These are phyloP conservation scores for Hippophae gyantsensis DNA, from an alignment of 306 rosid species.

Conservation along the genomic window DNA sequence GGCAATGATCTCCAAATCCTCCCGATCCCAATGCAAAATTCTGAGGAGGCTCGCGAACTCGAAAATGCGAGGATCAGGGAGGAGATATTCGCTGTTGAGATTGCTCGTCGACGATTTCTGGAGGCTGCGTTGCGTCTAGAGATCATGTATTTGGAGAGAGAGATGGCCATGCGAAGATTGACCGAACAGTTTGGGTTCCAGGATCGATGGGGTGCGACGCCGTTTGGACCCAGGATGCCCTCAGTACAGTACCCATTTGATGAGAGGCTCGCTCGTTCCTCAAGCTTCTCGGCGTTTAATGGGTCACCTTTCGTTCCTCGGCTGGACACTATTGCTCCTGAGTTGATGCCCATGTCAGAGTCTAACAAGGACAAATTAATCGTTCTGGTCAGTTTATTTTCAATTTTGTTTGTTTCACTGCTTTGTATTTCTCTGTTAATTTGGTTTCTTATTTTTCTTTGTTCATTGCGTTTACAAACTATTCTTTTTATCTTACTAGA, in stretches of 20 bases:
- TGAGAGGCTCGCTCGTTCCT: conserved; percentile 2
- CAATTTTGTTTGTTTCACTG: not conserved
- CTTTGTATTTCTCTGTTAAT: not conserved
- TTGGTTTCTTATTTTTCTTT: not conserved
- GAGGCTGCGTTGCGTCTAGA: conserved; percentile 54
- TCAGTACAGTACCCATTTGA: conserved; percentile 1
- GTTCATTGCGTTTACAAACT: not conserved
- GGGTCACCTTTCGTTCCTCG: not conserved
- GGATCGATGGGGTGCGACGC: conserved; percentile 9
- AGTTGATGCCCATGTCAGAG: conserved; percentile 1
- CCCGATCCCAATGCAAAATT: conserved; percentile 4
- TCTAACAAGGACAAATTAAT: conserved; percentile 26
- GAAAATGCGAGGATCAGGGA: conserved; percentile 41
- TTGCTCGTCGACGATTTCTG: conserved; percentile 25
- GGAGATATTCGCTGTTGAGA: conserved; percentile 29
- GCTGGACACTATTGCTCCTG: conserved; percentile 2
- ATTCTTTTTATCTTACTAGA: not conserved
- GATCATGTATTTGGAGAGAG: conserved; percentile 29
- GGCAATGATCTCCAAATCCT: not conserved
- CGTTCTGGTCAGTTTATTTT: conserved; percentile 30
- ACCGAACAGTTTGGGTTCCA: conserved; percentile 1
- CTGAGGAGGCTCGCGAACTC: conserved; percentile 6
- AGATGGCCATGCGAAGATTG: conserved; percentile 17
- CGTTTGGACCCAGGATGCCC: conserved; percentile 2
- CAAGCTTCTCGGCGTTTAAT: not conserved